Evolutionary conservation across 2,329 filamentous ascomycete genomes (phyloP).

Genomic region (Epichloe hybrida): DNA sequence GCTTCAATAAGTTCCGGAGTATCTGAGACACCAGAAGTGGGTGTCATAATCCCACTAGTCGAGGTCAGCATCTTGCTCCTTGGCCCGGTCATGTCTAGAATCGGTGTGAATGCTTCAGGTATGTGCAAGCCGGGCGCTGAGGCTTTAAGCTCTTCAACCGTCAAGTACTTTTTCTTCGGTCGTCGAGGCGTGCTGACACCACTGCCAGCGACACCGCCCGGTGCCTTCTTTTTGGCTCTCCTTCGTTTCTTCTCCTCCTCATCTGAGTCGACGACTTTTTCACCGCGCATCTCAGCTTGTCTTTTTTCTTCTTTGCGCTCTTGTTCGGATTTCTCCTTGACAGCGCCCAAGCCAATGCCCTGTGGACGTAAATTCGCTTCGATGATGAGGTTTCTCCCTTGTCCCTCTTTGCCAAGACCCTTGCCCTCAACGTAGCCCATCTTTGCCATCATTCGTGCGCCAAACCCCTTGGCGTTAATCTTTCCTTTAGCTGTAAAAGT

Average conservation of each 20-base stretch:
- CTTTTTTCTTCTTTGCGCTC: constrained; percentile 79
- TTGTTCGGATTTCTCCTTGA: constrained; percentile 79
- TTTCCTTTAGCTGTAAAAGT: constrained; percentile 38
- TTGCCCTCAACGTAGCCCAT: constrained; percentile 88
- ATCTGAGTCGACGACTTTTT: constrained; percentile 67
- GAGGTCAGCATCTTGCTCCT: constrained; percentile 68
- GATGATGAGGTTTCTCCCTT: constrained; percentile 80
- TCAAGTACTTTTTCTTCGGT: constrained; percentile 65
- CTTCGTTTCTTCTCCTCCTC: constrained; percentile 66
- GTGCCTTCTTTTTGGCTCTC: constrained; percentile 34
- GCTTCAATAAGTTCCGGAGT: constrained; percentile 50
- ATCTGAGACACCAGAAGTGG: constrained; percentile 39
- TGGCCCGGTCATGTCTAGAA: constrained; percentile 82
- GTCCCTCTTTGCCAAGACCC: constrained; percentile 68
- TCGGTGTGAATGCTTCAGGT: constrained; percentile 75
- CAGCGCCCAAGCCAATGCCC: constrained; percentile 73
- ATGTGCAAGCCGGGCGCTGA: constrained; percentile 75
- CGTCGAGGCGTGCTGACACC: constrained; percentile 55
- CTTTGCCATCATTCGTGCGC: constrained; percentile 95
- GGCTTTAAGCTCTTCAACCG: constrained; percentile 66
- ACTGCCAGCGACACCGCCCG: constrained; percentile 37
- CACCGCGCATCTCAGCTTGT: constrained; percentile 62
- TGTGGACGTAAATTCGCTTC: constrained; percentile 80
- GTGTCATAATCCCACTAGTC: constrained; percentile 66
- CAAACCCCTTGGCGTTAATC: constrained; percentile 58